Conservation (phyloP, 768 basidiomycete species). For the Suillus bovinus region DNA sequence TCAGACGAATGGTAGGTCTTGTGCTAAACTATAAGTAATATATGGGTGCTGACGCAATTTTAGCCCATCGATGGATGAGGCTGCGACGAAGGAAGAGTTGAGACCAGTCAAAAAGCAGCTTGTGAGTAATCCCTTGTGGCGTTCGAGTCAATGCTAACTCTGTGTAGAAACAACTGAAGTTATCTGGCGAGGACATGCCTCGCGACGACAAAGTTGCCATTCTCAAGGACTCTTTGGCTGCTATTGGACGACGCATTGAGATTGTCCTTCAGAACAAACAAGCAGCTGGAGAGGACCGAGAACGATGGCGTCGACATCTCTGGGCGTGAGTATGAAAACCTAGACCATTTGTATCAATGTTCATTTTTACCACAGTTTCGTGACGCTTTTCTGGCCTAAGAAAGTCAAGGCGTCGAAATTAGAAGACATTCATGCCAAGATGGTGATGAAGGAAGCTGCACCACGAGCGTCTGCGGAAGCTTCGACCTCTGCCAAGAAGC, state of each 20-base stretch:
- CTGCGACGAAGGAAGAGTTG: slow-evolving; percentile 88
- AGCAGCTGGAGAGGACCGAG: slow-evolving; percentile 76
- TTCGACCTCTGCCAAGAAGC: slow-evolving; percentile 54
- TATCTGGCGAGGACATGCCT: slow-evolving; percentile 90
- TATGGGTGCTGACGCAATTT: slow-evolving; percentile 11
- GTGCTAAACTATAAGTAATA: slow-evolving; percentile 1
- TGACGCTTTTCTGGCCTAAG: slow-evolving; percentile 97
- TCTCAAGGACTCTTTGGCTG: slow-evolving; percentile 91
- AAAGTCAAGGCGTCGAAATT: slow-evolving; percentile 93
- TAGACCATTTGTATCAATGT: not conserved
- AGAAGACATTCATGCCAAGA: slow-evolving; percentile 94
- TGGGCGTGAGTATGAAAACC: slow-evolving; percentile 76
- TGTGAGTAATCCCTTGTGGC: slow-evolving; percentile 44
- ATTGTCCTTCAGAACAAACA: slow-evolving; percentile 73
- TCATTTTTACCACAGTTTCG: slow-evolving; percentile 58
- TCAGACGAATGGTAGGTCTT: slow-evolving; percentile 85
- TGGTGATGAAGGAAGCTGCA: slow-evolving; percentile 85
- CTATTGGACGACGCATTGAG: slow-evolving; percentile 92
- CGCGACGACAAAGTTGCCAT: slow-evolving; percentile 96
- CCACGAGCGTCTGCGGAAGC: slow-evolving; percentile 53
- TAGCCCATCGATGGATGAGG: slow-evolving; percentile 96
- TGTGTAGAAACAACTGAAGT: slow-evolving; percentile 87
- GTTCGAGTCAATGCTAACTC: slow-evolving; percentile 9
- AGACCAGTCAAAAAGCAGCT: slow-evolving; percentile 97
- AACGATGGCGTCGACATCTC: slow-evolving; percentile 90